These are phyloP conservation scores for Lyophyllum decastes DNA, from an alignment of 768 basidiomycete species.

Conservation along the genomic window DNA sequence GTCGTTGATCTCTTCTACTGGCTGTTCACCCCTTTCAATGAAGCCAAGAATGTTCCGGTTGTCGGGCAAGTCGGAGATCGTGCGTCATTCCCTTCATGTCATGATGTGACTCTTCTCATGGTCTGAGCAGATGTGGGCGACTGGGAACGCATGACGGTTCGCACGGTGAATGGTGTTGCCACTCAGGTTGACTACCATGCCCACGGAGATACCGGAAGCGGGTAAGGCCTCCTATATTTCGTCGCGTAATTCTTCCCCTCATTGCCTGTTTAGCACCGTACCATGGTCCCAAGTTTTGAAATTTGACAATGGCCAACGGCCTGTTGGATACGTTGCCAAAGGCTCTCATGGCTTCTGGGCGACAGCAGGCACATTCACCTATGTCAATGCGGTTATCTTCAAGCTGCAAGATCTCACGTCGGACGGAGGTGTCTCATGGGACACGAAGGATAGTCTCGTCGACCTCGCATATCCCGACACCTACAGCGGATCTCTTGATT, in stretches of 20 bases:
- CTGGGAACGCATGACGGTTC: slow-evolving; percentile 21
- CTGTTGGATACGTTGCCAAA: slow-evolving; percentile 18
- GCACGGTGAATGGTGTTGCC: slow-evolving; percentile 17
- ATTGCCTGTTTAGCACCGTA: slow-evolving; percentile 12
- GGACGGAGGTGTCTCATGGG: slow-evolving; percentile 17
- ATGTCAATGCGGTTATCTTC: slow-evolving; percentile 15
- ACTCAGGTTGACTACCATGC: slow-evolving; percentile 21
- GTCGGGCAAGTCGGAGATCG: slow-evolving; percentile 19
- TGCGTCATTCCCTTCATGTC: background rate
- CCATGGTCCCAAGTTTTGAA: slow-evolving; percentile 15
- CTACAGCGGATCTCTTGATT: slow-evolving; percentile 12
- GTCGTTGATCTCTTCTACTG: slow-evolving; percentile 19
- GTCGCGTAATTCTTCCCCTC: background rate
- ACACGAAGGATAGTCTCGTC: slow-evolving; percentile 13
- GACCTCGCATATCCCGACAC: slow-evolving; percentile 14
- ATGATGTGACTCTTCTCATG: background rate
- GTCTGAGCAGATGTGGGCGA: slow-evolving; percentile 16
- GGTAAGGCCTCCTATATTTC: background rate
- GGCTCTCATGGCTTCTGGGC: slow-evolving; percentile 22
- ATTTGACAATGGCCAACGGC: slow-evolving; percentile 19
- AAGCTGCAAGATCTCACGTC: slow-evolving; percentile 17
- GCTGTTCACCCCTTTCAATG: slow-evolving; percentile 19
- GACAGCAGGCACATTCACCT: slow-evolving; percentile 17
- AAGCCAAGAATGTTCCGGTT: slow-evolving; percentile 15
- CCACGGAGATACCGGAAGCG: slow-evolving; percentile 17